Percentiles rank a stretch among this genome's conserved stretches.
phyloP scores from a whole-genome alignment of 306 rosid species.

The Benincasa hispida region DNA sequence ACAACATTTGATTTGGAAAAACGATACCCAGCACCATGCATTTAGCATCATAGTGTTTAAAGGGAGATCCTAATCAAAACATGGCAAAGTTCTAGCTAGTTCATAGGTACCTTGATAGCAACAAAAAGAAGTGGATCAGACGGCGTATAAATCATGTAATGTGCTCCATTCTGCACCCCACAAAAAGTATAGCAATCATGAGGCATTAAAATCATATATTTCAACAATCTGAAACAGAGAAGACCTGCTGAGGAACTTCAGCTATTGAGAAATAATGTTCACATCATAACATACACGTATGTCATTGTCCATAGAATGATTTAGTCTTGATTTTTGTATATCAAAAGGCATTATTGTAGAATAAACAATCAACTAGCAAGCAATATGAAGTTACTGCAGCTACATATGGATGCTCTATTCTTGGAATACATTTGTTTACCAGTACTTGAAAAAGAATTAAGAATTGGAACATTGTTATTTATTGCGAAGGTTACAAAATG shows the following conservation, averaged over 20 bases:
- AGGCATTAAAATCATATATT: background rate
- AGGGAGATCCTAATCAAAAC: background rate
- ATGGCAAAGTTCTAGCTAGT: background rate
- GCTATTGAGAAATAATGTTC: background rate
- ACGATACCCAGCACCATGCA: background rate
- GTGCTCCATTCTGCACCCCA: slow-evolving; percentile 52
- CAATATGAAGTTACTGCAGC: background rate
- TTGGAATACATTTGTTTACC: background rate
- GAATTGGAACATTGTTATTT: background rate
- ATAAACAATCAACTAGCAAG: background rate
- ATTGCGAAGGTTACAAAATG: background rate
- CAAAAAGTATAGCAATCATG: background rate
- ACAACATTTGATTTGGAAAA: background rate
- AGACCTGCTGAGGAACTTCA: background rate
- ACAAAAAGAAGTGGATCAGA: slow-evolving; percentile 79
- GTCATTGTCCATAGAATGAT: background rate
- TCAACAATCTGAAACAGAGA: background rate
- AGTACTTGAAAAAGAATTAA: background rate
- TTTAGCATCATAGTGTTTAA: background rate
- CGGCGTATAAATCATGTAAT: slow-evolving; percentile 77
- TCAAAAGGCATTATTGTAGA: background rate
- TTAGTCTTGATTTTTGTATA: background rate
- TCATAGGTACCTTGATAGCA: slow-evolving; percentile 27
- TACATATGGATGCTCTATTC: background rate
- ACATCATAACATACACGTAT: background rate